Base-by-base conservation (phyloP, 2,329 filamentous ascomycete genomes). In the Epichloe baconii region DNA sequence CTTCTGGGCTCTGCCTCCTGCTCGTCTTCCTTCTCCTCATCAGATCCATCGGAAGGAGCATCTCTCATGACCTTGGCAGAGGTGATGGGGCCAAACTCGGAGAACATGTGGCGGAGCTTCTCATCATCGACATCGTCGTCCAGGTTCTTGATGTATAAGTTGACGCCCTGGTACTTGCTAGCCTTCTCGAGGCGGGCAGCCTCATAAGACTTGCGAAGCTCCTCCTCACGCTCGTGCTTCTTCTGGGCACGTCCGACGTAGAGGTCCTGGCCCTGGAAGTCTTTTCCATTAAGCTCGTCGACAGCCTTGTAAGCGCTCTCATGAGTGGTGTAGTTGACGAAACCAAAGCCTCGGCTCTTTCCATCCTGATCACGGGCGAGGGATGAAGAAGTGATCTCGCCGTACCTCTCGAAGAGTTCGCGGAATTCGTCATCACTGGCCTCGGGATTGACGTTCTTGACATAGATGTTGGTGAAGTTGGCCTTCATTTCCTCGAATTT, bases 401-500 rank as follows among this genome's bases (percentile, higher is more conserved):
- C 93, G 64, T 82, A 95, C 71, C 83, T 83, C 78, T 93, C 87
- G 63, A 98, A 97, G 48, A 97, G 78, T 56, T 84, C 79, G 62
- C 89, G 88, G 82, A 98, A 97, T 68, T 97, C 86, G 8, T 97
- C 90, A 55, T 98, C 93, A 53, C 82, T 85, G 57, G 85, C 87
- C 47, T 96, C 91, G 37, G 74, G 65, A 63, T 83, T 81, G 62
- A 98, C 85, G 77, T 98, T 98, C 84, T 98, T 98, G 76, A 98
- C 88, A 75, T 98, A 98, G 72, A 98, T 84, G 71, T 98, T 98
- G 77, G 93, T 98, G 80, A 94, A 98, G 80, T 98, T 98, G 71
- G 93, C 93, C 85, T 98, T 98, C 91, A 98, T 98, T 80, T 98
- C 93, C 77, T 98, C 93, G 63, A 97, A 97, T 77, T 98, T 98